Percentiles rank a stretch among this genome's conserved stretches.
phyloP scores from a whole-genome alignment of 345 rosid species.

The Garcia nutans region DNA sequence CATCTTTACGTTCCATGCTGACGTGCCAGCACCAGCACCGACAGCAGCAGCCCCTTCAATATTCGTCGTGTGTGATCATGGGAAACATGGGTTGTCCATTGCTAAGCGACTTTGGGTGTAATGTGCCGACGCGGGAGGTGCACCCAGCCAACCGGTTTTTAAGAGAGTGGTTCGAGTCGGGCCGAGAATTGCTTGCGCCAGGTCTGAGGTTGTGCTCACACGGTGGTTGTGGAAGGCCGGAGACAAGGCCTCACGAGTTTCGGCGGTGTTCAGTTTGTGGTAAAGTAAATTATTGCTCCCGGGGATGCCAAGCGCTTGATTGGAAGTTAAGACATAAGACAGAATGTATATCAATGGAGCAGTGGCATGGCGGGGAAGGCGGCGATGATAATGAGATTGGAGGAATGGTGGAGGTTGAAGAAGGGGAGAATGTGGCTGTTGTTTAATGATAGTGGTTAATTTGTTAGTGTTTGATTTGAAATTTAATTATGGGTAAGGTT shows the following conservation, averaged over 20 bases:
- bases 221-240: conserved; percentile 65
- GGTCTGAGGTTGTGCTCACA: conserved; percentile 50
- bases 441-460: conserved; percentile 2
- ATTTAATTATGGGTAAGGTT: background rate
- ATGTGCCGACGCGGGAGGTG: conserved; percentile 38
- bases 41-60: background rate
- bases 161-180: conserved; percentile 58
- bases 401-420: conserved; percentile 33
- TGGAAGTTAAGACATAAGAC: conserved; percentile 77
- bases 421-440: conserved; percentile 14
- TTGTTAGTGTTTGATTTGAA: background rate
- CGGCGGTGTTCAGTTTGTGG: conserved; percentile 88
- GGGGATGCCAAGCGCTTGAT: conserved; percentile 91
- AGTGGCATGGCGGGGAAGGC: conserved; percentile 42
- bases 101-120: conserved; percentile 42
- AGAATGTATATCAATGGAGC: conserved; percentile 59
- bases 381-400: conserved; percentile 26
- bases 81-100: conserved; percentile 20
- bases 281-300: conserved; percentile 78
- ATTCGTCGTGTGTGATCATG: background rate
- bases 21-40: background rate
- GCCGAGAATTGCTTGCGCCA: conserved; percentile 11
- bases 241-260: conserved; percentile 78
- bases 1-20: conserved; percentile 25
- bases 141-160: conserved; percentile 57